A percentile compares a stretch with the other conserved stretches of the same genome.
These are phyloP conservation scores for Schrenkiella parvula DNA, from an alignment of 345 rosid species.

Conservation along the genomic window DNA sequence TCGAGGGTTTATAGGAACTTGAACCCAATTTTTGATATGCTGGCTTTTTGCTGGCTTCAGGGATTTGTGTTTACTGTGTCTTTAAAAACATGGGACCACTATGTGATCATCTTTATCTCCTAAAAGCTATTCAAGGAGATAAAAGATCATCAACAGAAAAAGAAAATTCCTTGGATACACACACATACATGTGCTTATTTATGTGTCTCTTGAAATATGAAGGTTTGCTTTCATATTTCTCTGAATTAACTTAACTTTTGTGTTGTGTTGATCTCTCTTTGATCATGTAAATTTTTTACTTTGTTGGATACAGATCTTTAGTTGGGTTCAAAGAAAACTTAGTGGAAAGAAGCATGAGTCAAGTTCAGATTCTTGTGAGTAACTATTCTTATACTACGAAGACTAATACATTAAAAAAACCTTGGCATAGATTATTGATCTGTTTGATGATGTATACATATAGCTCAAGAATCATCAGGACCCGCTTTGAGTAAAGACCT, in stretches of 20 bases:
- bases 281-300: background rate
- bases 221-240: constrained; percentile 21
- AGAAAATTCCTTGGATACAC: constrained; percentile 29
- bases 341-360: constrained; percentile 26
- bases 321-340: constrained; percentile 74
- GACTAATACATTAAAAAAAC: background rate
- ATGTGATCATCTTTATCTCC: constrained; percentile 19
- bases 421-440: constrained; percentile 6
- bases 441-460: constrained; percentile 9
- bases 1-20: constrained; percentile 29
- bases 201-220: constrained; percentile 20
- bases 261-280: constrained; percentile 1
- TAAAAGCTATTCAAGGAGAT: constrained; percentile 9
- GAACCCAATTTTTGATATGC: constrained; percentile 19
- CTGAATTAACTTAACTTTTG: background rate
- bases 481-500: constrained; percentile 48
- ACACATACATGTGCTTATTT: background rate
- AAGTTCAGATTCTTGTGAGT: constrained; percentile 40
- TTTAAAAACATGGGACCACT: constrained; percentile 25
- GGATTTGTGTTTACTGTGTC: constrained; percentile 21
- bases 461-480: constrained; percentile 30
- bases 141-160: constrained; percentile 24
- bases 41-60: constrained; percentile 29
- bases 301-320: constrained; percentile 44
- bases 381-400: background rate